Percentiles rank a stretch among this genome's conserved stretches.
Conservation (phyloP, 2,329 filamentous ascomycete species). For the Sporothrix mexicana region DNA sequence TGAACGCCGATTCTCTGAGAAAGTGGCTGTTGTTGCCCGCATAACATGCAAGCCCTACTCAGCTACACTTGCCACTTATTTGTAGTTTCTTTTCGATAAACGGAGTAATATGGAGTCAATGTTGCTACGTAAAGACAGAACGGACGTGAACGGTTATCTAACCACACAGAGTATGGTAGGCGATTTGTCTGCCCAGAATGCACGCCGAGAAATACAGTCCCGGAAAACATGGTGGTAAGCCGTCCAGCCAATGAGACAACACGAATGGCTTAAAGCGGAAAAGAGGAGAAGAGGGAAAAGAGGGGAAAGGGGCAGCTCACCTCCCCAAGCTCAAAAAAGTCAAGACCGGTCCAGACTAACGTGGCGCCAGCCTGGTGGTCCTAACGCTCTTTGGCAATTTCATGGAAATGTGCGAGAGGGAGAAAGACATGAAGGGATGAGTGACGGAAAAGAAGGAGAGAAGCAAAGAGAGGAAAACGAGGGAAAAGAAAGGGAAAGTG, state of each 20-base stretch:
- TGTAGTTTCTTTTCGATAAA: neutral
- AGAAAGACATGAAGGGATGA: neutral
- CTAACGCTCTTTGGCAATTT: slow-evolving; percentile 25
- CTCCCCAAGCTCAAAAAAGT: neutral
- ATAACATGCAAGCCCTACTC: neutral
- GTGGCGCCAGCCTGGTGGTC: neutral
- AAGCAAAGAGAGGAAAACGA: neutral
- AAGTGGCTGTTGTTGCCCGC: neutral
- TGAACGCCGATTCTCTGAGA: no score
- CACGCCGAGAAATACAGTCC: slow-evolving; percentile 8
- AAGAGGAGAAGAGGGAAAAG: neutral
- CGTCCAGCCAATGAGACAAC: slow-evolving; percentile 11
- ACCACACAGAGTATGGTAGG: neutral
- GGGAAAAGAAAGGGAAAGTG: neutral
- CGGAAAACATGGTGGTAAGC: neutral
- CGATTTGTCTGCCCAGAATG: neutral
- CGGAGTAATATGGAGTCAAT: neutral
- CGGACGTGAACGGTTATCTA: neutral
- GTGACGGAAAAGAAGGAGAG: neutral
- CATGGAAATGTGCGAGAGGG: neutral
- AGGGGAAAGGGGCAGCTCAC: neutral
- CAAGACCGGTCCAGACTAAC: slow-evolving; percentile 14
- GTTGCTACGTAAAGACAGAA: neutral
- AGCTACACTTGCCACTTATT: no score
- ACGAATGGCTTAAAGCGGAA: neutral